These are phyloP conservation scores for Aspergillus melleus DNA, from an alignment of 2,329 filamentous ascomycete genomes.

Conservation along the genomic window DNA sequence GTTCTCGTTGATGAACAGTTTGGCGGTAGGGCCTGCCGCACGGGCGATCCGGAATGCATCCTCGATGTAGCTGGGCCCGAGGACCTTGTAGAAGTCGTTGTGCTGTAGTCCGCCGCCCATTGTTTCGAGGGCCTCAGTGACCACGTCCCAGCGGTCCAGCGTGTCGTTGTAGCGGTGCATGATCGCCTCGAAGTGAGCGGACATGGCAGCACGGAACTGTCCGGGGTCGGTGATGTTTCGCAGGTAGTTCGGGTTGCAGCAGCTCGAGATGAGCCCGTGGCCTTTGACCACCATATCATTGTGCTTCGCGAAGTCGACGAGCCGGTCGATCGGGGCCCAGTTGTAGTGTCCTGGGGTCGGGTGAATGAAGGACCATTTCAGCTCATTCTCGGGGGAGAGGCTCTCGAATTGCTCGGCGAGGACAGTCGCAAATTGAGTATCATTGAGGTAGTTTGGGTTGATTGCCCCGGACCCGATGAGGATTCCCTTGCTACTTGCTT, in stretches of 20 bases:
- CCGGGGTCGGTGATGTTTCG: slow-evolving; percentile 12
- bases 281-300: slow-evolving; percentile 12
- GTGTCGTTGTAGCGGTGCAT: slow-evolving; percentile 13
- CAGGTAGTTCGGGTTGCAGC: slow-evolving; percentile 14
- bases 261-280: slow-evolving; percentile 15
- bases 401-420: slow-evolving; percentile 13
- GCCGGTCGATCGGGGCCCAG: slow-evolving; percentile 9
- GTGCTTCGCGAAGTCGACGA: slow-evolving; percentile 9
- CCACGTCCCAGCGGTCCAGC: slow-evolving; percentile 13
- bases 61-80: slow-evolving; percentile 9
- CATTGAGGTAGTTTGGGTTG: slow-evolving; percentile 6
- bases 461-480: slow-evolving; percentile 10
- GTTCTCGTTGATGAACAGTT: slow-evolving; percentile 13
- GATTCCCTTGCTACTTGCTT: slow-evolving; percentile 1
- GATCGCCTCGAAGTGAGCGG: slow-evolving; percentile 11
- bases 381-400: slow-evolving; percentile 15
- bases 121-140: slow-evolving; percentile 9
- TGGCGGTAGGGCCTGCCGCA: slow-evolving; percentile 8
- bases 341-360: slow-evolving; percentile 15
- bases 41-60: slow-evolving; percentile 12
- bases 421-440: slow-evolving; percentile 6
- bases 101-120: slow-evolving; percentile 4
- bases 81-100: slow-evolving; percentile 6
- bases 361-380: slow-evolving; percentile 12
- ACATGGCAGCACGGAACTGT: slow-evolving; percentile 8